A percentile compares a stretch with the other conserved stretches of the same genome.
These are phyloP conservation scores for Euphorbia celastroides DNA, from an alignment of 441 rosid genomes.

Conservation along the genomic window DNA sequence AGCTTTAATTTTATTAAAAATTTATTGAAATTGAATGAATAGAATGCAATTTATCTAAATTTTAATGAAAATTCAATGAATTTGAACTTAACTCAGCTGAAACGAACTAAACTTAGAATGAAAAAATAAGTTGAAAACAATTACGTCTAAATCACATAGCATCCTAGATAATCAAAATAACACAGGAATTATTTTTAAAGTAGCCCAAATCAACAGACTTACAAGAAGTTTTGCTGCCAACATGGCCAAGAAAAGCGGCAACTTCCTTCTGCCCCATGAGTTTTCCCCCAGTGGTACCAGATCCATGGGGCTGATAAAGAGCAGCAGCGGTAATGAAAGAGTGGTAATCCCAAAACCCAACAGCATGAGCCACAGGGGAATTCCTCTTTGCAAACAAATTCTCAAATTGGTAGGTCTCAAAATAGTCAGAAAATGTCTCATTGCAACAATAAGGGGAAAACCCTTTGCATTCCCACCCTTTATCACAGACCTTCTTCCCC, in stretches of 20 bases:
- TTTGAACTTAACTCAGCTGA: no score
- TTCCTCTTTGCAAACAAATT: constrained; percentile 78
- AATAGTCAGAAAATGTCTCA: constrained; percentile 67
- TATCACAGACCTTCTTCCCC: constrained; percentile 63
- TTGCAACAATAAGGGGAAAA: constrained; percentile 62
- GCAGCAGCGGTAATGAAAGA: constrained; percentile 73
- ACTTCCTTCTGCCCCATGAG: constrained; percentile 74
- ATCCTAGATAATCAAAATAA: neutral
- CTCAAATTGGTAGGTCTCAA: constrained; percentile 85
- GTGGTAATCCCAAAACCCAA: constrained; percentile 88
- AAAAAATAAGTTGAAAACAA: no score
- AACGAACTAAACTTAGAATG: no score
- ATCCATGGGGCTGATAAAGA: constrained; percentile 69
- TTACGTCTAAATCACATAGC: neutral
- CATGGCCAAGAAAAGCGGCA: constrained; percentile 85
- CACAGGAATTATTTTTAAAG: no score
- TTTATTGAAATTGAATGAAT: no score
- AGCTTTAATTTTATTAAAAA: no score
- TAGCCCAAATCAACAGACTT: no score
- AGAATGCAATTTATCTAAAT: no score
- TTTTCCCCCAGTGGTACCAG: constrained; percentile 87
- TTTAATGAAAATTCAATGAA: no score
- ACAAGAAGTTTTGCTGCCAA: constrained; percentile 90
- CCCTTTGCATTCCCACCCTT: constrained; percentile 78
- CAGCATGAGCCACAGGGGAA: constrained; percentile 80